Base-by-base conservation (phyloP, 1,284 basidiomycete species). In the Ustilago trichophora region DNA sequence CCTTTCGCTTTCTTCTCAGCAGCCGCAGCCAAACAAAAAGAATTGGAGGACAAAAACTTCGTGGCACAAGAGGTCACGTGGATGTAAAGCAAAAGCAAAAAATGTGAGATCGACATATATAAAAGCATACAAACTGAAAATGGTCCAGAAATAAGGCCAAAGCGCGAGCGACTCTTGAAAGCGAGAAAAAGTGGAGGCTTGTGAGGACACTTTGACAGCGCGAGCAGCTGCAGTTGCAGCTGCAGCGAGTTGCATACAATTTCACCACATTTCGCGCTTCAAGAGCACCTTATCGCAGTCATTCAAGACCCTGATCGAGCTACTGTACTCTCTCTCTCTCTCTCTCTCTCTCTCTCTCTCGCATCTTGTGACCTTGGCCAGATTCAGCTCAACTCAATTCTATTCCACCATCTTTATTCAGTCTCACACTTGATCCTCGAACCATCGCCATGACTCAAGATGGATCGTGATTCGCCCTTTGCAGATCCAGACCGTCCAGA, bases 381-480 rank as follows among this genome's bases (percentile, higher is more conserved):
- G 13, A 27, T 2, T 26, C 40, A 29, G 7, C 37, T n/a, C 27
- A 5, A 9, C 6, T n/a, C 16, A 42, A 19, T 35, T 16, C 27
- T n/a, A 15, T 29, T 16, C 27, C 40, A 29, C 26, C 25, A 21
- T 24, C 40, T 19, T 18, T 19, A 8, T 27, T 10, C 27, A 42
- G 27, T 27, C 40, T 18, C 40, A 19, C 25, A 32, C 27, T 35
- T 21, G 32, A 27, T 10, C 12, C 25, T 21, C 21, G 5, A 6
- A 15, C 31, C 25, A 41, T 19, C 26, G 27, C 18, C 40, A 31
- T 29, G 53, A 21, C 13, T 15, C 57, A 67, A 44, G 44, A 68
- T 68, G 65, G 65, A 68, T 37, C 36, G 48, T 35, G 36, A 57
- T 21, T 68, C 65, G 16, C 65, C 65, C 36, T 68, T 68, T 46